Conservation (phyloP, 2,329 filamentous ascomycete species). For the Metarhizium sp. region DNA sequence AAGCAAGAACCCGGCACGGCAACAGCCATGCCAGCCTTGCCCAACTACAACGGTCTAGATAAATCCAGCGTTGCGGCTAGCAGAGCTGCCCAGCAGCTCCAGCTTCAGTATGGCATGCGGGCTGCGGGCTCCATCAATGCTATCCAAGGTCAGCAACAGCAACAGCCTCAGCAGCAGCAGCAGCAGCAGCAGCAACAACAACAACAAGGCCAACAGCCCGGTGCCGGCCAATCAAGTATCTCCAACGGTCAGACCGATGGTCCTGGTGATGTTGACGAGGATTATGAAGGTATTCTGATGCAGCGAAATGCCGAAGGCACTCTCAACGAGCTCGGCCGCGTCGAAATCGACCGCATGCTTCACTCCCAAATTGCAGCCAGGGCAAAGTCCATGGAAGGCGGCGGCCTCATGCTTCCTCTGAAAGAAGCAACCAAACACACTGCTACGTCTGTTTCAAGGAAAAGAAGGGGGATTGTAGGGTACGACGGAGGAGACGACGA, state of each 20-base stretch:
- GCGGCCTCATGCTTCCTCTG: constrained; percentile 66
- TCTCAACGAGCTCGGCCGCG: constrained; percentile 44
- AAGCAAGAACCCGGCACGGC: constrained; percentile 34
- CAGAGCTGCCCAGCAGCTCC: constrained; percentile 47
- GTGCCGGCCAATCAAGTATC: constrained; percentile 11
- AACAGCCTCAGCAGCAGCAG: constrained; percentile 17
- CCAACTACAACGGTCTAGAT: constrained; percentile 22
- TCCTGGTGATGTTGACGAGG: constrained; percentile 42
- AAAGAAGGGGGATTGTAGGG: constrained; percentile 30
- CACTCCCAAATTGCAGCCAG: constrained; percentile 57
- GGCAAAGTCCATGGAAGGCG: constrained; percentile 62
- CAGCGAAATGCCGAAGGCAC: constrained; percentile 44
- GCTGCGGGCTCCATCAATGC: constrained; percentile 60
- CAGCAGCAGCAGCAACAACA: constrained; percentile 18
- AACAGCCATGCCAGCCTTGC: constrained; percentile 22
- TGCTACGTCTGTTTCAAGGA: constrained; percentile 7
- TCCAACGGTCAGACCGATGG: constrained; percentile 63
- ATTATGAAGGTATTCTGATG: constrained; percentile 51
- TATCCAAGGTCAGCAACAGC: constrained; percentile 35
- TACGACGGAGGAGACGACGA: constrained; percentile 57
- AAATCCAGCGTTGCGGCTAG: constrained; percentile 36
- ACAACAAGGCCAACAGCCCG: constrained; percentile 15
- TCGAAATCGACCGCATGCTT: constrained; percentile 60
- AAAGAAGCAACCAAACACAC: constrained; percentile 38
- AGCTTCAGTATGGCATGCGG: constrained; percentile 50